Base-by-base conservation (phyloP, 495 filamentous ascomycete genomes). In the Cryomyces antarcticus region DNA sequence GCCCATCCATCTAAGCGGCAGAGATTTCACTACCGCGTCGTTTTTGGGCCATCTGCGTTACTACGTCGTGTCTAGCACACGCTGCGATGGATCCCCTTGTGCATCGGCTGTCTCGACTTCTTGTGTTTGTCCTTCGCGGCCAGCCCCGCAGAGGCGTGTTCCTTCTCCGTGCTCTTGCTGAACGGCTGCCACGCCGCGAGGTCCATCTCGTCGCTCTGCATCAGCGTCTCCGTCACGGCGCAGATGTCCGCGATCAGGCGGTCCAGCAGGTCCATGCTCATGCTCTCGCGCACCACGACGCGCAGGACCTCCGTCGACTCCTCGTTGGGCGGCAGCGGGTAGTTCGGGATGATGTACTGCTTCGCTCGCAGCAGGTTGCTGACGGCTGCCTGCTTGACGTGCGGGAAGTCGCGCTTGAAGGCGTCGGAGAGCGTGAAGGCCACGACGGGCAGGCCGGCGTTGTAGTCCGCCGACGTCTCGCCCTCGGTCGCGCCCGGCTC, bases 261-360 rank as follows among this genome's bases (percentile, higher is more conserved):
- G 49, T 83, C 78, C 1, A 84, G 56, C 30, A 83, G 55, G 51
- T 82, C 78, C 28, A 80, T 57, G 31, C 66, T 73, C 72, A 84
- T 77, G 49, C 61, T 71, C 62, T 82, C 77, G 12, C 80, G 63
- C 7, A 84, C 61, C 1, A 82, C 79, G 7, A 82, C 68, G 4
- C 80, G 62, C 45, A 83, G 52, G 47, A 82, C 82, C 56, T 82
- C 79, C 3, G 65, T 79, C 28, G 67, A 61, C 4, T 73, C 64
- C 50, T 72, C 70, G 29, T 62, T 66, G 4, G 78, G 78, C 12
- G 80, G 78, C 5, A 83, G 61, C 4, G 75, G 69, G 51, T 82
- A 82, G 61, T 80, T 82, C 28, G 78, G 79, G 47, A 84, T 75
- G 47, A 82, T 82, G 60, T 81, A 82, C 57, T 80, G 77, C 44